Conservation (phyloP, 805 yeast genomes). For the Hanseniaspora opuntiae region DNA sequence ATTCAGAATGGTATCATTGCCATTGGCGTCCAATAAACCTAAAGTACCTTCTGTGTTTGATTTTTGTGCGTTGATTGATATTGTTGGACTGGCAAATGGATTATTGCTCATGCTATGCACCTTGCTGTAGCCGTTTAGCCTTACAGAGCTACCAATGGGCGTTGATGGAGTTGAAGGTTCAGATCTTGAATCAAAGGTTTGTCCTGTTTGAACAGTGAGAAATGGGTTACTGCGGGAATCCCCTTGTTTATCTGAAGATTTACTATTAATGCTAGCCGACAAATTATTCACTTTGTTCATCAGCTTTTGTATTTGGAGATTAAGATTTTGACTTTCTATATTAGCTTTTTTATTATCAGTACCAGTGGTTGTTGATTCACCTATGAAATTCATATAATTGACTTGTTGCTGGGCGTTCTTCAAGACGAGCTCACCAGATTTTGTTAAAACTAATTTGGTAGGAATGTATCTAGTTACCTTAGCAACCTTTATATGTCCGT, state of each 20-base stretch:
- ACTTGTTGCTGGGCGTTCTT: conserved; percentile 10
- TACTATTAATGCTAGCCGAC: neutral
- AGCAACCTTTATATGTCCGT: conserved; percentile 7
- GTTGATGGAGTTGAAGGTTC: neutral
- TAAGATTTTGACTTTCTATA: neutral
- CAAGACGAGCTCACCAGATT: conserved; percentile 9
- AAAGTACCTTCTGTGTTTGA: neutral
- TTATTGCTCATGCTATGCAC: neutral
- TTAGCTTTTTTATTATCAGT: neutral
- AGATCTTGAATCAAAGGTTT: neutral
- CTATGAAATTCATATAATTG: conserved; percentile 10
- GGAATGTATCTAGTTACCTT: conserved; percentile 11
- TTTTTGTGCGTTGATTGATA: neutral
- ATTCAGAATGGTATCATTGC: neutral
- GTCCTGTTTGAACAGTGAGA: neutral
- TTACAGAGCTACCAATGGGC: neutral
- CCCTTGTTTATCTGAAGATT: neutral
- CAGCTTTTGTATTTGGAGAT: conserved; percentile 2
- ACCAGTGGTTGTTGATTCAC: conserved; percentile 1
- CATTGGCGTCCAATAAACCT: neutral
- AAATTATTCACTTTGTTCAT: conserved; percentile 6
- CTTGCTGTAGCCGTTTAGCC: neutral
- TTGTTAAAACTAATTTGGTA: conserved; percentile 6
- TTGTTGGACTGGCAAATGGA: neutral
- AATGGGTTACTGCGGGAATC: neutral